Evolutionary conservation across 2,329 filamentous ascomycete species (phyloP), one percentile per base, ranked within the genome.

Genomic region (Paecilomyces fulvus): DNA sequence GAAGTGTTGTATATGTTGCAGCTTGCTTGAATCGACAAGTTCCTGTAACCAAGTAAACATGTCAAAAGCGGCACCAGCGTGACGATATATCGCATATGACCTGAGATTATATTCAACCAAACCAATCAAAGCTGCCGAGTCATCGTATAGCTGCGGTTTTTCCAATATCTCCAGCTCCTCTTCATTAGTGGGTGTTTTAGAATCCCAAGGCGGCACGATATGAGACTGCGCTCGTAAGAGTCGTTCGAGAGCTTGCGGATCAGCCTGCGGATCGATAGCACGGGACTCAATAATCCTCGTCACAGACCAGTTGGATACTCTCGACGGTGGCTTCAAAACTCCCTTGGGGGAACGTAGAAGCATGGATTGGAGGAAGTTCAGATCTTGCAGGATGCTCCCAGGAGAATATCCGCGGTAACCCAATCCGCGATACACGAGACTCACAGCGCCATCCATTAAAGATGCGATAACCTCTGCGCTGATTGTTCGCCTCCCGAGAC

Each of bases 391-490:
- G 48, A 67, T 65, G 62, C 57, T 77, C 59, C 30, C 66, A 63
- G 50, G 63, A 49, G 63, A 54, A 71, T 64, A n/a, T 56, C 63
- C 60, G 64, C 69, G 33, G 67, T 69, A 55, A 59, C 64, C 59
- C 62, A 74, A 30, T 49, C 77, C 77, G 21, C 76, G 61, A 55
- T 74, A 75, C 48, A 78, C 65, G 11, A 66, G 63, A 58, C 77
- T 80, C 46, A 79, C 64, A 12, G 83, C 65, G 14, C 77, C 79
- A 61, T 83, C 80, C 30, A 83, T 70, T 46, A 83, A 75, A 5
- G 80, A 79, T 53, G 77, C 72, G 25, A 85, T 75, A 10, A 85
- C 76, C 67, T 86, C 83, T 48, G 75, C 74, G 63, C 82, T 85
- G 62, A 86, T 77, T 0, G 80, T 83, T 52, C 73, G 68, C 48